Base-by-base conservation (phyloP, 495 filamentous ascomycete genomes). In the Annulohypoxylon moriforme region DNA sequence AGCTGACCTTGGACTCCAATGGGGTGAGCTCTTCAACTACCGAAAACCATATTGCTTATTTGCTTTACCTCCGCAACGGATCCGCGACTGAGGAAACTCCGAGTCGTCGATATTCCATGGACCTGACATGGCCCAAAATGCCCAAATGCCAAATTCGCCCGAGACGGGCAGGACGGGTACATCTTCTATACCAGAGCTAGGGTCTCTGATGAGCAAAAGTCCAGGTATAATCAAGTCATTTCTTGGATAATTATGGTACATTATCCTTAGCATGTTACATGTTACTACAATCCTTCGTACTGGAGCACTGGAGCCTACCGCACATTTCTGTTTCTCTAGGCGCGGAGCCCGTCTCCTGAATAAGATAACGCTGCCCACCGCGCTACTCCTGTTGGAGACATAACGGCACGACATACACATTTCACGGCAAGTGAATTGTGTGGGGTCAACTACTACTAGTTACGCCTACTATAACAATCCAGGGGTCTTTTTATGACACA, bases 351-450 rank as follows among this genome's bases (percentile, higher is more conserved):
- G 38, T 60, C 44, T 18, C 64, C 34, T 55, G 59, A 60, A 67
- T 63, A 46, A 58, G 58, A 63, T 27, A 63, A 38, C 44, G 49
- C 13, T 64, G 55, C 47, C 64, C 70, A 68, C 65, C 64, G 22
- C 71, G 58, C 60, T 74, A 74, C 67, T 34, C 62, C 63, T 29
- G 42, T 69, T 74, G 58, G 71, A 65, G 67, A 69, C 46, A 73
- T 46, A 34, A 62, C 50, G 63, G 69, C 57, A 67, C 67, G 68
- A 52, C 33, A 49, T 55, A 20, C 9, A 20, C 18, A 66, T 65
- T 63, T 71, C 62, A 55, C 67, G 71, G 71, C 71, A 70, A 70
- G 67, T 74, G 38, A 67, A 60, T 38, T 38, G 60, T 69, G 70
- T 73, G 70, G 70, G 65, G 65, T 68, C 31, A 52, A 46, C 27